Evolutionary conservation across 306 rosid species (phyloP), one percentile per base, ranked within the genome.

Genomic region (Vigna reflexopilosa): DNA sequence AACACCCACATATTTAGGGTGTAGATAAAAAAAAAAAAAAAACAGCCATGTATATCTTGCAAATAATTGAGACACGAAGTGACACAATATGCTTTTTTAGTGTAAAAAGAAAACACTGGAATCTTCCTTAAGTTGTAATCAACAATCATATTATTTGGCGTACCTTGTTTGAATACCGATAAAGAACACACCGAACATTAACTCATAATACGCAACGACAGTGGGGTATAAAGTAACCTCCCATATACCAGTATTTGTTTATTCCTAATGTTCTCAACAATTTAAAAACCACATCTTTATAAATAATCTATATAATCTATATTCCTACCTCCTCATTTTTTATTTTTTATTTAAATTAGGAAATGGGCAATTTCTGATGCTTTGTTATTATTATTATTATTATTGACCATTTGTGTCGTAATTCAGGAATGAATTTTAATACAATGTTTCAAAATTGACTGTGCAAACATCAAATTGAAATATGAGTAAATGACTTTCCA

Each of bases 31-130:
- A 62, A 66, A 47, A 42, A n/a, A 51, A 49, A 66, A 44, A 68
- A 66, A 45, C 62, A 56, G 49, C 38, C 8, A 32, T 59, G 4
- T 50, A 68, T 68, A 68, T 58, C 67, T 61, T 54, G 52, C 57
- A 75, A 85, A 82, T 85, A 63, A 85, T 85, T 82, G 84, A 70
- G 71, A 69, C 71, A 40, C 61, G 86, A 82, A 81, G 70, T 85
- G 88, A 81, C 88, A 78, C 28, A 67, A 81, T 82, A 78, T 85
- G 71, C 67, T 73, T 81, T 50, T 72, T 36, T 15, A 62, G 44
- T 47, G 47, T 36, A 17, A 78, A 54, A 48, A 55, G 54, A 55
- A 73, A 52, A 52, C 42, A 2, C 20, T 55, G 24, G 83, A 85
- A 73, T 78, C 70, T 83, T 75, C 45, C 49, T 73, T 54, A 47